These are phyloP conservation scores for Radiomyces spectabilis DNA, from an alignment of 192 early-diverging fungal genomes.

Conservation along the genomic window DNA sequence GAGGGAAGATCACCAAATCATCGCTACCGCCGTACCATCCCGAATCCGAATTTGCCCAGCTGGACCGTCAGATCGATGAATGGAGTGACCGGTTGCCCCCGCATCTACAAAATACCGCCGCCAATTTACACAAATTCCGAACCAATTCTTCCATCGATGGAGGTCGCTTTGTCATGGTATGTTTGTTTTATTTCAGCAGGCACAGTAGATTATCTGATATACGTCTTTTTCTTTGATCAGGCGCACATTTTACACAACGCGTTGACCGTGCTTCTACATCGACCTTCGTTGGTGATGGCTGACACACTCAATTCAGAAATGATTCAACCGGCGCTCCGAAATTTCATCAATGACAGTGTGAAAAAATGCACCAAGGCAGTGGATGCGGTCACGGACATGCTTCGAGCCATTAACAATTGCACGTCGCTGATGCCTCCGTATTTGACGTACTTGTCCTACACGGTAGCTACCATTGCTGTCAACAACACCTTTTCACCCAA, in stretches of 20 bases:
- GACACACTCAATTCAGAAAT: conserved; percentile 17
- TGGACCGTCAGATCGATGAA: conserved; percentile 24
- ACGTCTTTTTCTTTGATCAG: conserved; percentile 27
- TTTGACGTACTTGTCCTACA: conserved; percentile 40
- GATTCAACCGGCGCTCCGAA: conserved; percentile 9
- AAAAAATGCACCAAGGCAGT: conserved; percentile 33
- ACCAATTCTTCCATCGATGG: conserved; percentile 17
- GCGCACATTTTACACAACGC: conserved; percentile 41
- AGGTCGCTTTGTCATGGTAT: conserved; percentile 5
- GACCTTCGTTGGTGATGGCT: conserved; percentile 29
- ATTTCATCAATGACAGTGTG: conserved; percentile 31
- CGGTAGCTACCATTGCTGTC: conserved; percentile 43
- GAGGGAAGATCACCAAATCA: conserved; percentile 20
- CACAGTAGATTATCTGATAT: too few relatives aligned
- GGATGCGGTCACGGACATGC: conserved; percentile 29
- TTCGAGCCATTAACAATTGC: conserved; percentile 23
- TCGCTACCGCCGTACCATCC: conserved; percentile 32
- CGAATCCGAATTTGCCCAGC: conserved; percentile 33
- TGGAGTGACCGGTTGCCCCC: conserved; percentile 32
- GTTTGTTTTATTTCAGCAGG: neutral
- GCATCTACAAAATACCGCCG: conserved; percentile 26
- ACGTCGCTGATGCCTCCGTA: conserved; percentile 33
- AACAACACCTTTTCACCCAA: conserved; percentile 35
- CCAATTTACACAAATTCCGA: conserved; percentile 25
- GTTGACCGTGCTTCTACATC: conserved; percentile 37